These are phyloP conservation scores for Zizania latifolia DNA, from an alignment of 176 grass and related monocot genomes.

Conservation along the genomic window DNA sequence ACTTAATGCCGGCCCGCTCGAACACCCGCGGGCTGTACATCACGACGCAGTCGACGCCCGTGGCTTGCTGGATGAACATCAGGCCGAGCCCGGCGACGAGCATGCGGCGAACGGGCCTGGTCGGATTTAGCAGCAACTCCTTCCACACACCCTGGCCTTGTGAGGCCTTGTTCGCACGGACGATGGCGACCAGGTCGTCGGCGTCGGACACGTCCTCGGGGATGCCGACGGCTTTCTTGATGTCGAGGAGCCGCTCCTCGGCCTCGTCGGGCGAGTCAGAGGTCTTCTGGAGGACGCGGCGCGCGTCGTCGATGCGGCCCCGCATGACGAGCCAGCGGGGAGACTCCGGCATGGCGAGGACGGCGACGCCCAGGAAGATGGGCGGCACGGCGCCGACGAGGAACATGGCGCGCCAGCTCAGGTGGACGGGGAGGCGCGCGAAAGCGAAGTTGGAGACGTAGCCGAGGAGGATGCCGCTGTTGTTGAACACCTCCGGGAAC, in stretches of 20 bases:
- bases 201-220: slow-evolving; percentile 12
- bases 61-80: slow-evolving; percentile 91
- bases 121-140: slow-evolving; percentile 65
- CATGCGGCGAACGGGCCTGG: slow-evolving; percentile 58
- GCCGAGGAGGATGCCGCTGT: slow-evolving; percentile 73
- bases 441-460: slow-evolving; percentile 97
- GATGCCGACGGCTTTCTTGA: slow-evolving; percentile 65
- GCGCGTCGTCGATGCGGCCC: slow-evolving; percentile 65
- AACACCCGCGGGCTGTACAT: slow-evolving; percentile 85
- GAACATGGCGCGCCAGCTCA: slow-evolving; percentile 89
- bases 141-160: slow-evolving; percentile 43
- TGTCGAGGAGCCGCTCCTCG: slow-evolving; percentile 49
- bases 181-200: slow-evolving; percentile 26
- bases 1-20: slow-evolving; percentile 51
- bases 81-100: slow-evolving; percentile 60
- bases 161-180: slow-evolving; percentile 8
- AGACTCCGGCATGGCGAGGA: slow-evolving; percentile 91
- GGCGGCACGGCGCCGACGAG: slow-evolving; percentile 73
- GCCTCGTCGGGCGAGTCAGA: slow-evolving; percentile 64
- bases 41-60: slow-evolving; percentile 83
- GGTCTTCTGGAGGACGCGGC: slow-evolving; percentile 49
- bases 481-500: slow-evolving; percentile 90
- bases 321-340: slow-evolving; percentile 95
- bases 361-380: slow-evolving; percentile 57
- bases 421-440: slow-evolving; percentile 52